A percentile compares a stretch with the other conserved stretches of the same genome.
These are phyloP conservation scores for Zopfia rhizophila DNA, from an alignment of 2,329 filamentous ascomycete species.

Conservation along the genomic window DNA sequence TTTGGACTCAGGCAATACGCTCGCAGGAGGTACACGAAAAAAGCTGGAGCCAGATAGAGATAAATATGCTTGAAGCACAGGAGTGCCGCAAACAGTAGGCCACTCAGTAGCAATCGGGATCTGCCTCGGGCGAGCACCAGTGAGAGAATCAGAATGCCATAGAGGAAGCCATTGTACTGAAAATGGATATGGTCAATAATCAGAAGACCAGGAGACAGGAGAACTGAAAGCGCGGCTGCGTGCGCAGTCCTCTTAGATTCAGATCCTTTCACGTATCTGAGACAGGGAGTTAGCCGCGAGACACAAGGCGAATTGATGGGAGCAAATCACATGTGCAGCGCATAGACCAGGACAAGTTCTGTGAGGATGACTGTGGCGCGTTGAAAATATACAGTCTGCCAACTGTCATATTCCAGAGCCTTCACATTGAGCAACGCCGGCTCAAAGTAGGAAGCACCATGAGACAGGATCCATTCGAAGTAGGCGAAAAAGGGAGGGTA, in stretches of 20 bases:
- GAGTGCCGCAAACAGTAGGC: conserved; percentile 82
- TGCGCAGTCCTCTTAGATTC: conserved; percentile 82
- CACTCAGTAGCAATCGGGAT: conserved; percentile 79
- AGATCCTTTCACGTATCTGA: conserved; percentile 79
- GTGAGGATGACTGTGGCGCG: conserved; percentile 85
- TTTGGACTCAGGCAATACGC: conserved; percentile 85
- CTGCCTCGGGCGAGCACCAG: conserved; percentile 82
- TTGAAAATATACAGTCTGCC: conserved; percentile 95
- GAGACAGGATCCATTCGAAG: conserved; percentile 93
- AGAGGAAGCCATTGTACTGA: conserved; percentile 98
- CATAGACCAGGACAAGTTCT: conserved; percentile 85
- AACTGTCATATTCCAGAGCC: conserved; percentile 87
- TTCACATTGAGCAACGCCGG: conserved; percentile 82
- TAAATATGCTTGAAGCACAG: conserved; percentile 99
- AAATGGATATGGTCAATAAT: conserved; percentile 99
- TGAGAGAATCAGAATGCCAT: conserved; percentile 88
- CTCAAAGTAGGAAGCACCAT: conserved; percentile 80
- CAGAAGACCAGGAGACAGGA: conserved; percentile 90
- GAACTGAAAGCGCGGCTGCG: conserved; percentile 85
- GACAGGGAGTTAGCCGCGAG: conserved; percentile 22
- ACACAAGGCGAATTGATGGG: conserved; percentile 3
- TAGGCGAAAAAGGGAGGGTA: conserved; percentile 98
- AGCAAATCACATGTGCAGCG: conserved; percentile 74
- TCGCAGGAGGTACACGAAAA: conserved; percentile 92
- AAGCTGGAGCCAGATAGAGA: conserved; percentile 93